These are phyloP conservation scores for Ganoderma multipileum DNA, from an alignment of 1,284 basidiomycete species.

Conservation along the genomic window DNA sequence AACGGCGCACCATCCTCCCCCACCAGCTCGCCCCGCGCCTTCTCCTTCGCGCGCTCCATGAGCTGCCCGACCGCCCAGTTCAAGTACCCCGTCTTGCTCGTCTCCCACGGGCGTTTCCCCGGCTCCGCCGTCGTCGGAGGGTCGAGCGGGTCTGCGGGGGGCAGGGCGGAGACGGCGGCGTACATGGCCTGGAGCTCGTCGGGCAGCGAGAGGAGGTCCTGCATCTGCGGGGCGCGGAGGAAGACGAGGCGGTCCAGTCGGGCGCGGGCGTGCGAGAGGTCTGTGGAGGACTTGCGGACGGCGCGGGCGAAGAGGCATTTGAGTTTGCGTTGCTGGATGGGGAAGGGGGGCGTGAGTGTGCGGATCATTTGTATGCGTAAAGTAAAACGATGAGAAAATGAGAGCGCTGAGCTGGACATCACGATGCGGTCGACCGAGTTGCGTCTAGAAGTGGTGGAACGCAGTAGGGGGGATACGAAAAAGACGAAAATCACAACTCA, in stretches of 20 bases:
- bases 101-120: conserved; percentile 77
- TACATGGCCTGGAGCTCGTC: conserved; percentile 47
- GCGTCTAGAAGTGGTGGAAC: too few relatives aligned
- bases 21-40: conserved; percentile 37
- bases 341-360: not conserved
- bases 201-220: conserved; percentile 35
- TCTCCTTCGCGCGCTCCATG: conserved; percentile 52
- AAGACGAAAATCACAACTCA: conserved; percentile 43
- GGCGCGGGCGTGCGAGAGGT: conserved; percentile 50
- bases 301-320: conserved; percentile 59
- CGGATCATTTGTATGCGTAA: too few relatives aligned
- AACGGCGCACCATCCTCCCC: conserved; percentile 21
- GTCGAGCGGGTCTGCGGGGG: conserved; percentile 52
- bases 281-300: conserved; percentile 50
- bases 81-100: conserved; percentile 66
- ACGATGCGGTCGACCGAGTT: too few relatives aligned
- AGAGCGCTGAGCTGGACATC: too few relatives aligned
- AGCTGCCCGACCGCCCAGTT: conserved; percentile 72
- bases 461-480: not conserved
- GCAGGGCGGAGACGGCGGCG: conserved; percentile 53
- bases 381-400: not conserved
- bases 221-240: conserved; percentile 46
- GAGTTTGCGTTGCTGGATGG: conserved; percentile 70
- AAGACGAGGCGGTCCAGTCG: conserved; percentile 53
- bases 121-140: conserved; percentile 54